phyloP scores from a whole-genome alignment of 2,329 filamentous ascomycete genomes.

The Fusarium temperatum region DNA sequence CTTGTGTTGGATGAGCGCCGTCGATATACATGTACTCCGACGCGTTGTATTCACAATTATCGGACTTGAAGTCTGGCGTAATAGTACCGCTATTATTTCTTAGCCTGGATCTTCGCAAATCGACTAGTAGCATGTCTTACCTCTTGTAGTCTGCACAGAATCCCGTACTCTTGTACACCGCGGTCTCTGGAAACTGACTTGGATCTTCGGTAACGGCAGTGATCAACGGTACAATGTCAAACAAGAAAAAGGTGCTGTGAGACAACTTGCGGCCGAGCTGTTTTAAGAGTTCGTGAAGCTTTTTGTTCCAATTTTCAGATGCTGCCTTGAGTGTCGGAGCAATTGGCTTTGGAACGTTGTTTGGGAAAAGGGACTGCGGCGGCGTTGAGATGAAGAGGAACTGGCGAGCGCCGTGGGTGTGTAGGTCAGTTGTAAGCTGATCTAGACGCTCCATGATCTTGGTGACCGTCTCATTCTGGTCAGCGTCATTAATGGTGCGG shows the following conservation, averaged over 20 bases:
- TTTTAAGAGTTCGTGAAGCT: neutral
- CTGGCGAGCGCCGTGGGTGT: neutral
- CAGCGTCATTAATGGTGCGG: neutral
- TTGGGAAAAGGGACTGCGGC: constrained; percentile 9
- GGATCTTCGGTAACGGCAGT: neutral
- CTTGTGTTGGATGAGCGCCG: constrained; percentile 13
- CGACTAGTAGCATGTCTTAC: neutral
- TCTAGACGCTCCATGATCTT: neutral
- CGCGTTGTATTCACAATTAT: neutral
- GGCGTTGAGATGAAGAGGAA: constrained; percentile 14
- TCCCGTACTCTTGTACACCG: neutral
- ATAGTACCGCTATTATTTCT: neutral
- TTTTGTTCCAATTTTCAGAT: neutral
- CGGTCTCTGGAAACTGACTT: neutral
- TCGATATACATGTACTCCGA: constrained; percentile 21
- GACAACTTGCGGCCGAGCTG: neutral
- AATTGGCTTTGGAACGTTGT: constrained; percentile 1
- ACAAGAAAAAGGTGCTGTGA: neutral
- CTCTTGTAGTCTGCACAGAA: constrained; percentile 10
- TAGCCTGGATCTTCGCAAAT: neutral
- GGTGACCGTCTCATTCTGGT: neutral
- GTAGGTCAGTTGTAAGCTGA: neutral
- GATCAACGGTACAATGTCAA: neutral
- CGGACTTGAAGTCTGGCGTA: constrained; percentile 3
- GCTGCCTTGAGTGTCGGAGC: neutral